Conservation (phyloP, 2,329 filamentous ascomycete genomes). For the Penicillium brasilianum region DNA sequence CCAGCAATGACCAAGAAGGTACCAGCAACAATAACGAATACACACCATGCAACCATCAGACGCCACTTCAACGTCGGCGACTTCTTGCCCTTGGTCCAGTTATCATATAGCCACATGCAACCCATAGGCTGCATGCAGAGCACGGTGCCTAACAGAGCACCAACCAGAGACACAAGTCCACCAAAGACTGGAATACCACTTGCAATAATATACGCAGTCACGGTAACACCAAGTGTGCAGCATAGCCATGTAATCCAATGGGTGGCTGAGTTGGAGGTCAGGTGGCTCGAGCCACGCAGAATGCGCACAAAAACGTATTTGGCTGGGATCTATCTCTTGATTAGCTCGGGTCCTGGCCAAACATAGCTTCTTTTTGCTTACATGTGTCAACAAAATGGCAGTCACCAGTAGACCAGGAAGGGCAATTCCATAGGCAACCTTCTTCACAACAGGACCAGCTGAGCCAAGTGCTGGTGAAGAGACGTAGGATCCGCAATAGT, state of each 20-base stretch:
- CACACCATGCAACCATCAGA: background rate
- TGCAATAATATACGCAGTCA: background rate
- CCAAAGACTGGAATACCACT: background rate
- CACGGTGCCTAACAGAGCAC: background rate
- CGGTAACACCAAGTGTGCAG: conserved; percentile 2
- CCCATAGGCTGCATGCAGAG: background rate
- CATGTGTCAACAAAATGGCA: conserved; percentile 12
- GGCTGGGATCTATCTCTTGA: background rate
- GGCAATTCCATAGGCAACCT: conserved; percentile 11
- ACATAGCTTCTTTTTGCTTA: background rate
- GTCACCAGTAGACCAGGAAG: conserved; percentile 12
- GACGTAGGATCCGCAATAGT: conserved; percentile 14
- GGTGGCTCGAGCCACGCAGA: conserved; percentile 4
- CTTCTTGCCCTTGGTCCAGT: background rate
- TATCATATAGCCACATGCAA: background rate
- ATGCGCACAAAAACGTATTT: conserved; percentile 10
- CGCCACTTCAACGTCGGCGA: background rate
- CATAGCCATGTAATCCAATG: conserved; percentile 18
- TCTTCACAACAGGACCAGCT: conserved; percentile 10
- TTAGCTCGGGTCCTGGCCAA: background rate
- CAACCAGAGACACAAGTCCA: background rate
- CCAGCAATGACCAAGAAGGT: background rate
- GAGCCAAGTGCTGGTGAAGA: conserved; percentile 15
- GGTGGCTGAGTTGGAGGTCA: conserved; percentile 8
- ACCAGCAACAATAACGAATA: background rate